Percentiles rank a stretch among this genome's conserved stretches.
phyloP scores from a whole-genome alignment of 139 green algal species.

The Tetradesmus obliquus region DNA sequence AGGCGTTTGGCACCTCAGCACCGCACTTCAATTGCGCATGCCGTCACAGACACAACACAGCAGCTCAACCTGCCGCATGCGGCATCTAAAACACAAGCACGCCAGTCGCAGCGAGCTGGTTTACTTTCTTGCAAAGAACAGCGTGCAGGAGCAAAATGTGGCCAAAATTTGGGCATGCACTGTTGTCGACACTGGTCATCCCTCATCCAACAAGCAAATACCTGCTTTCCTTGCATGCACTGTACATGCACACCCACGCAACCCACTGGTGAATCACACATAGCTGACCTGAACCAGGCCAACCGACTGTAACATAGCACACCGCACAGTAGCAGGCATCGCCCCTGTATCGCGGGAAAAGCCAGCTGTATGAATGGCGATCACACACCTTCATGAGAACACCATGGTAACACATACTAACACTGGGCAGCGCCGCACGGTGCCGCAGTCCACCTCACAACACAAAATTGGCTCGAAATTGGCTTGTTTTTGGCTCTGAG shows the following conservation, averaged over 20 bases:
- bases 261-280: background rate
- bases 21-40: background rate
- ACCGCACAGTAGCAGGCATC: background rate
- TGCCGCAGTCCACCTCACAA: background rate
- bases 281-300: no score
- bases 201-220: background rate
- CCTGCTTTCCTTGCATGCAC: background rate
- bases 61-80: background rate
- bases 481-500: background rate
- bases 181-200: background rate
- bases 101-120: background rate
- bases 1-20: background rate
- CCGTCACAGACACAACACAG: background rate
- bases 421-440: background rate
- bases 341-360: background rate
- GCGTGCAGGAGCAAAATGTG: background rate
- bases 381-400: background rate
- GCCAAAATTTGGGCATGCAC: background rate
- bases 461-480: background rate
- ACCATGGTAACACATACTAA: background rate
- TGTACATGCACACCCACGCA: background rate
- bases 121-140: background rate
- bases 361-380: background rate
- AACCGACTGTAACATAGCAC: background rate
- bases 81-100: no score